A percentile compares a stretch with the other conserved stretches of the same genome.
Conservation (phyloP, 2,329 filamentous ascomycete species). For the Hortaea werneckii region DNA sequence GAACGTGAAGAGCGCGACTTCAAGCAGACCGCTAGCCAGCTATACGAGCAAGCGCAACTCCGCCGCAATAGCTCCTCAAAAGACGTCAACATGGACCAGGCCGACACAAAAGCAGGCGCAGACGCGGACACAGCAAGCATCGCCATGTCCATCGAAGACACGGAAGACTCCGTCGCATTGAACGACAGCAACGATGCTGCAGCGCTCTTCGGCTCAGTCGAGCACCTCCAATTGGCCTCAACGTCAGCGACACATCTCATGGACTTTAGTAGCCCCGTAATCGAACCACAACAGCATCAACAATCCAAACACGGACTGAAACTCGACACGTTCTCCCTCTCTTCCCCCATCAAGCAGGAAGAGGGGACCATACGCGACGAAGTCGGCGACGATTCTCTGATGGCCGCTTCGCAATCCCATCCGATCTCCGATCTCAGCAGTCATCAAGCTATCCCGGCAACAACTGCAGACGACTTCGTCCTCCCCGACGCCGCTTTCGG, state of each 20-base stretch:
- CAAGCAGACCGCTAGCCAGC: slow-evolving; percentile 81
- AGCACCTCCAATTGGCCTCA: slow-evolving; percentile 35
- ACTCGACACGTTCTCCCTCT: not conserved
- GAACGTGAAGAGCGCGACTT: slow-evolving; percentile 96
- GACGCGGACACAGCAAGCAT: slow-evolving; percentile 23
- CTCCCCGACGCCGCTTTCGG: slow-evolving; percentile 22
- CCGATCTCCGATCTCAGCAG: too few species aligned
- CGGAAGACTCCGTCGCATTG: slow-evolving; percentile 39
- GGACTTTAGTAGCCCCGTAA: slow-evolving; percentile 37
- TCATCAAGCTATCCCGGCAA: too few species aligned
- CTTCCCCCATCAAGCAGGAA: too few species aligned
- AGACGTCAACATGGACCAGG: slow-evolving; percentile 28
- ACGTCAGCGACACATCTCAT: slow-evolving; percentile 21
- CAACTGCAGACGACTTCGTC: slow-evolving; percentile 1
- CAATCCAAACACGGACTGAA: slow-evolving; percentile 1
- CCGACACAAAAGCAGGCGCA: slow-evolving; percentile 18
- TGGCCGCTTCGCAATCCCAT: too few species aligned
- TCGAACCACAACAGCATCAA: slow-evolving; percentile 25
- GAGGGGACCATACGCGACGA: too few species aligned
- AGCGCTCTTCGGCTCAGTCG: slow-evolving; percentile 39
- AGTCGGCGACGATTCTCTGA: too few species aligned
- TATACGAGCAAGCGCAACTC: slow-evolving; percentile 50
- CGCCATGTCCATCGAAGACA: slow-evolving; percentile 28
- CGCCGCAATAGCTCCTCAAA: slow-evolving; percentile 31
- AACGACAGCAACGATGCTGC: slow-evolving; percentile 41